These are phyloP conservation scores for Naganishia cerealis DNA, from an alignment of 1,284 basidiomycete genomes.

Conservation along the genomic window DNA sequence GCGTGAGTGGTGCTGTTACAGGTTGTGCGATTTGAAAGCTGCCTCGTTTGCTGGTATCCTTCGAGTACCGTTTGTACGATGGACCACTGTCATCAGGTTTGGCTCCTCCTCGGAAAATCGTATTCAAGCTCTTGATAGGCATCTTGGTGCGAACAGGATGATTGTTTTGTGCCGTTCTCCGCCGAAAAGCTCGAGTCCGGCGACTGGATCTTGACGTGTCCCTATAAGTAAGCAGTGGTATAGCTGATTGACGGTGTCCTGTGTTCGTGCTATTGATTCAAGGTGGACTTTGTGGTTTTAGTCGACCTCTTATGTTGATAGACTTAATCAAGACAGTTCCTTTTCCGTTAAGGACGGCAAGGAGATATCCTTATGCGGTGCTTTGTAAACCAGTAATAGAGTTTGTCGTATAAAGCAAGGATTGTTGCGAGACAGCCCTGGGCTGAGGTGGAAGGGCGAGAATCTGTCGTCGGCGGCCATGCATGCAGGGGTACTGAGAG, in stretches of 20 bases:
- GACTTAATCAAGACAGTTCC: not conserved
- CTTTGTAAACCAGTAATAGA: not conserved
- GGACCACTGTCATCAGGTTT: conserved; percentile 1
- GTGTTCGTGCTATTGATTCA: not conserved
- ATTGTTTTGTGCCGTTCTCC: not conserved
- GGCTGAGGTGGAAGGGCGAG: not conserved
- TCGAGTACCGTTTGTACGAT: conserved; percentile 13
- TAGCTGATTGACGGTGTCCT: not conserved
- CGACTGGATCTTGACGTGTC: not conserved
- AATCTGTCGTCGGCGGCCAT: not conserved
- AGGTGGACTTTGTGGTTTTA: not conserved
- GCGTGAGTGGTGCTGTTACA: conserved; percentile 4
- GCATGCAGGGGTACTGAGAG: not conserved
- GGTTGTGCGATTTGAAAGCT: not conserved
- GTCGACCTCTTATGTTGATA: not conserved
- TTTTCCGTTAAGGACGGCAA: not conserved
- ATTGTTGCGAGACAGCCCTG: conserved; percentile 1
- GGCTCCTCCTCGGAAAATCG: conserved; percentile 9
- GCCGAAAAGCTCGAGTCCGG: too few relatives aligned
- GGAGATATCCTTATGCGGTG: not conserved
- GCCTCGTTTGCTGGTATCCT: conserved; percentile 10
- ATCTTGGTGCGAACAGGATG: not conserved
- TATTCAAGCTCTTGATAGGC: conserved; percentile 22
- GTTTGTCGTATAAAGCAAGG: not conserved
- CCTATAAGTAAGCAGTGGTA: not conserved